Percentiles rank a stretch among this genome's conserved stretches.
These are phyloP conservation scores for Polymyxa betae DNA, from an alignment of 208 protist species.

Conservation along the genomic window DNA sequence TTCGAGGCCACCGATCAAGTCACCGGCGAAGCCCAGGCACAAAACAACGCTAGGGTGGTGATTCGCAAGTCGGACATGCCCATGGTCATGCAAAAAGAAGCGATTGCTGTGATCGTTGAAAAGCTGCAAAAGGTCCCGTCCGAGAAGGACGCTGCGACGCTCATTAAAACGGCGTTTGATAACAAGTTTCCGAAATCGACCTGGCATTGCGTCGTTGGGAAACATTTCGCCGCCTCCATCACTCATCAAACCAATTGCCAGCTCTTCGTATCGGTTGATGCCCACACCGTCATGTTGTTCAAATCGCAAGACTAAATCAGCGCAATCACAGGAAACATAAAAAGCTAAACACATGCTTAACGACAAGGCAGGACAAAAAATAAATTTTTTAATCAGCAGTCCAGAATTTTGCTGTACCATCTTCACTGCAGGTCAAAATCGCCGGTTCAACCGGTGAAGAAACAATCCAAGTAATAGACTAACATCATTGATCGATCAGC, in stretches of 20 bases:
- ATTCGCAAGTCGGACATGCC: conserved; percentile 30
- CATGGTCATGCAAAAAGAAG: conserved; percentile 10
- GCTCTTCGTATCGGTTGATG: not conserved
- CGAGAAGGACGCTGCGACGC: conserved; percentile 6
- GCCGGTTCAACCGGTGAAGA: conserved; percentile 2
- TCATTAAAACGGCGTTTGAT: conserved; percentile 31
- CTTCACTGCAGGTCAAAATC: conserved; percentile 37
- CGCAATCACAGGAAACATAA: not conserved
- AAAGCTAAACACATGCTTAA: not conserved
- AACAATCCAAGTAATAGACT: conserved; percentile 37
- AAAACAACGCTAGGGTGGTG: not conserved
- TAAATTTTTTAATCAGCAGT: conserved; percentile 22
- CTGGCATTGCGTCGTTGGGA: conserved; percentile 38
- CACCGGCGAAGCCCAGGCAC: not conserved
- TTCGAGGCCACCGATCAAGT: not conserved
- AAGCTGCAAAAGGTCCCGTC: not conserved
- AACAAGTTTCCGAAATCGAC: conserved; percentile 48
- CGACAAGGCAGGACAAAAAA: not conserved
- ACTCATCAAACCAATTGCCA: not conserved
- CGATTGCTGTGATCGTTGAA: not conserved
- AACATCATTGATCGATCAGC: not conserved
- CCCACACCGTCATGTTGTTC: conserved; percentile 36
- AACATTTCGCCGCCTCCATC: conserved; percentile 28
- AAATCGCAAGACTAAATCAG: conserved; percentile 51
- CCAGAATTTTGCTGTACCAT: conserved; percentile 40